Conservation (phyloP, 1,284 basidiomycete genomes). For the Apiotrichum siamense region DNA sequence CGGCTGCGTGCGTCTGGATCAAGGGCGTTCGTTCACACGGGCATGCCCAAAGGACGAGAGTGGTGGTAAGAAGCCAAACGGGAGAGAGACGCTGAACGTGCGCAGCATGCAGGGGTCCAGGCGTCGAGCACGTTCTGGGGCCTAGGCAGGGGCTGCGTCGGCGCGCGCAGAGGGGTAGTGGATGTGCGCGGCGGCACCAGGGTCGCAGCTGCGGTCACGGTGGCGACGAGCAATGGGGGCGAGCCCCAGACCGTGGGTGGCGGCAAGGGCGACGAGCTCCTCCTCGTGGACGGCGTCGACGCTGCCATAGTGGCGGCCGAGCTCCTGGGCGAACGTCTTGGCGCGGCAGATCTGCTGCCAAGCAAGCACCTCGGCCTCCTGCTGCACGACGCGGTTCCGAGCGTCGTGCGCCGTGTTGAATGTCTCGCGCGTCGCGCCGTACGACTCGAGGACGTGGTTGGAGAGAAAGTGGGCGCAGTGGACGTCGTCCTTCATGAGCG, state of each 20-base stretch:
- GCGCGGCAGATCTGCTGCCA: conserved; percentile 39
- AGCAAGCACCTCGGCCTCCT: conserved; percentile 34
- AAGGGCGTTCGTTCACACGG: too few relatives aligned
- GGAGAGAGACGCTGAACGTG: too few relatives aligned
- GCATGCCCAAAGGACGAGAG: too few relatives aligned
- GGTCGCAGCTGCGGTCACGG: not conserved
- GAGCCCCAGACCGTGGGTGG: conserved; percentile 10
- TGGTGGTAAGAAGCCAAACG: too few relatives aligned
- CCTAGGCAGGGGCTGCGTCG: too few relatives aligned
- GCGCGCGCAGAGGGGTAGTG: too few relatives aligned
- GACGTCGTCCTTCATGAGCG: conserved; percentile 28
- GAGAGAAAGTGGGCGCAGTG: conserved; percentile 35
- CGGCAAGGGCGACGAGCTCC: conserved; percentile 24
- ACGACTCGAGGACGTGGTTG: conserved; percentile 25
- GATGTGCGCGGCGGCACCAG: too few relatives aligned
- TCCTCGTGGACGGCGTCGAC: conserved; percentile 17
- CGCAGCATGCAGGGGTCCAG: too few relatives aligned
- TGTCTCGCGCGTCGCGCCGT: not conserved
- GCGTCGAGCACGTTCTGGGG: too few relatives aligned
- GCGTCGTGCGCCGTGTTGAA: not conserved
- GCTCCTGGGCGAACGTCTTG: conserved; percentile 28
- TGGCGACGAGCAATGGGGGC: not conserved
- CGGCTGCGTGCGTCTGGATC: too few relatives aligned
- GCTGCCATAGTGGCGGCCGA: conserved; percentile 28
- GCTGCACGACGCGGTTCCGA: conserved; percentile 1